Evolutionary conservation across 768 basidiomycete species (phyloP), one percentile per base, ranked within the genome.

Genomic region (Psilocybe subaeruginosa): DNA sequence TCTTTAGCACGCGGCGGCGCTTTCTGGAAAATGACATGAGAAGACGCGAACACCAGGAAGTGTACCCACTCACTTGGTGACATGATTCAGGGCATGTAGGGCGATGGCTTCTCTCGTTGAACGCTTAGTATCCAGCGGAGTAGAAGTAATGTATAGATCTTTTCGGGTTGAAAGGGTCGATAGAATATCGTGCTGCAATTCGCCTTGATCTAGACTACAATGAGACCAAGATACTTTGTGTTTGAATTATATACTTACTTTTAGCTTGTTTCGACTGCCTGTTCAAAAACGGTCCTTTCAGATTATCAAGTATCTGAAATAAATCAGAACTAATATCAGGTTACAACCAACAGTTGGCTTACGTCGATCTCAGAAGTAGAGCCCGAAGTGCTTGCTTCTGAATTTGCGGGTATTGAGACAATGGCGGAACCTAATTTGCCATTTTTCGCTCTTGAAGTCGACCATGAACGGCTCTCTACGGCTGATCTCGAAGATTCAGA

Each of bases 61-160:
- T 48, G 12, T 17, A 23, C 23, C 9, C 4, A 60, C 81, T 60
- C 69, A 97, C 97, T 92, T 97, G 56, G 88, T 85, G 57, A 96
- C 82, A 76, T 99, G 97, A 68, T 97, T 94, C 56, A 98, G 73
- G 2, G 86, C 85, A 72, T 99, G 96, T 3, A 97, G 74, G 2
- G 92, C 78, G 3, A 89, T 81, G 1, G 85, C 87, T 70, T 94
- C 88, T 43, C 93, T 83, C 16, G 86, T 78, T 17, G 73, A 72
- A 68, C 83, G 82, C 57, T 88, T 85, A n/a, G 84, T 77, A 12
- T 90, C 88, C 52, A 89, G 76, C n/a, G 85, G 75, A 37, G 87
- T 78, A 6, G 85, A 83, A 19, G 94, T 81, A 30, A 92, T 69
- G 69, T 91, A 93, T 17, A 98, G 67, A 69, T 99, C 97, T 63